Conservation (phyloP, 2,329 filamentous ascomycete genomes). For the Periglandula ipomoeae region DNA sequence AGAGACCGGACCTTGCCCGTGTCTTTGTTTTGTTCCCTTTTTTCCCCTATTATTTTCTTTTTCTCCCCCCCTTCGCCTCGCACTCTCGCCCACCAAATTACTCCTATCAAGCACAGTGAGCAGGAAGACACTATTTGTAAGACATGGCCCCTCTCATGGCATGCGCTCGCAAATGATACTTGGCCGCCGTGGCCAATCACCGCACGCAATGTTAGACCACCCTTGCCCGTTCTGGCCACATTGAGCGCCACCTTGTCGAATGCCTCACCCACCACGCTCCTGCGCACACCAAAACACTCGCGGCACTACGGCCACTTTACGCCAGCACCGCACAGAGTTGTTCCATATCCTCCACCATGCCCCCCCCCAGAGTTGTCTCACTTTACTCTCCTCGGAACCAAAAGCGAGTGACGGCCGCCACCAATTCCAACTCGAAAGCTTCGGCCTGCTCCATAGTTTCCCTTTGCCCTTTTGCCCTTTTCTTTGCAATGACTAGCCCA, state of each 20-base stretch:
- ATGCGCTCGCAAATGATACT: slow-evolving; percentile 7
- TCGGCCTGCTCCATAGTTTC: neutral
- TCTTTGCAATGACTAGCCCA: slow-evolving; percentile 4
- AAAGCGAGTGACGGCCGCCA: neutral
- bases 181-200: neutral
- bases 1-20: neutral
- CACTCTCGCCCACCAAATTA: neutral
- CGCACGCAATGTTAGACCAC: neutral
- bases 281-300: too few species aligned
- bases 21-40: neutral
- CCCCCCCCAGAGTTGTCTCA: slow-evolving; percentile 4
- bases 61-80: neutral
- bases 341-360: neutral
- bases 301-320: too few species aligned
- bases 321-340: neutral
- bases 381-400: neutral
- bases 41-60: neutral
- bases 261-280: too few species aligned
- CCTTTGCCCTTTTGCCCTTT: slow-evolving; percentile 1
- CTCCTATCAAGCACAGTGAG: neutral
- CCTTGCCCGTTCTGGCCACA: slow-evolving; percentile 2
- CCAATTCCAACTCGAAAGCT: neutral
- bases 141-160: slow-evolving; percentile 5
- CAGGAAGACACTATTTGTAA: slow-evolving; percentile 1
- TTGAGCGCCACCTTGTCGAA: slow-evolving; percentile 5